Percentiles rank a stretch among this genome's conserved stretches.
Conservation (phyloP, 2,329 filamentous ascomycete species). For the Truncatella angustata region DNA sequence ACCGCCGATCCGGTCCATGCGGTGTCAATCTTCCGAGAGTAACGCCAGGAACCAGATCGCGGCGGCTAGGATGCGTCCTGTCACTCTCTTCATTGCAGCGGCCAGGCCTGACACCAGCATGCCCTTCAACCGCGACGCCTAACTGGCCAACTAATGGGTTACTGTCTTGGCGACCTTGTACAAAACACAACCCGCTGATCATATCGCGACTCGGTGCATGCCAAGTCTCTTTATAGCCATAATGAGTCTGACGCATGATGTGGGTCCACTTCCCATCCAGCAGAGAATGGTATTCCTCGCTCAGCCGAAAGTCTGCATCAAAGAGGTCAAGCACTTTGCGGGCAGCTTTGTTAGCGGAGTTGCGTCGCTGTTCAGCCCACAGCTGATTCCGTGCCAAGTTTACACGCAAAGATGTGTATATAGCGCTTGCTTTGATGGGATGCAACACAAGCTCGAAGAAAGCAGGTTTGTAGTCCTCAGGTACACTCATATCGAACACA, state of each 20-base stretch:
- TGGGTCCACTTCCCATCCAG: not conserved
- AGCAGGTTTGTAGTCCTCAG: not conserved
- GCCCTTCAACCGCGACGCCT: slow-evolving; percentile 51
- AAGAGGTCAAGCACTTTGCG: not conserved
- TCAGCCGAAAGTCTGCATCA: not conserved
- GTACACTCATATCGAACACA: not conserved
- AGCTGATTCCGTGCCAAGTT: not conserved
- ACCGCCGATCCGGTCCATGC: slow-evolving; percentile 25
- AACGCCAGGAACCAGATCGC: slow-evolving; percentile 27
- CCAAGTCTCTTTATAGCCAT: slow-evolving; percentile 41
- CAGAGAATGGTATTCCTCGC: not conserved
- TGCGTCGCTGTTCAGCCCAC: not conserved
- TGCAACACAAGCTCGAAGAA: not conserved
- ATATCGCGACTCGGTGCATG: slow-evolving; percentile 57
- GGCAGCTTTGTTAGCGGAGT: not conserved
- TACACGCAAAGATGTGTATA: not conserved
- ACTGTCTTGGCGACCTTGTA: slow-evolving; percentile 47
- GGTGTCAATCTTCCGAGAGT: slow-evolving; percentile 17
- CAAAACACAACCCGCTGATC: slow-evolving; percentile 50
- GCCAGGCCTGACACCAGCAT: slow-evolving; percentile 29
- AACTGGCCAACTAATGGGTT: slow-evolving; percentile 52
- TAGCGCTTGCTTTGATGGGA: not conserved
- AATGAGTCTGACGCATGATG: not conserved
- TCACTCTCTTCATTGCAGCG: slow-evolving; percentile 53
- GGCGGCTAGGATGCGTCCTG: slow-evolving; percentile 39